Conservation (phyloP, 495 filamentous ascomycete species). For the Penicillium ochrochloron region DNA sequence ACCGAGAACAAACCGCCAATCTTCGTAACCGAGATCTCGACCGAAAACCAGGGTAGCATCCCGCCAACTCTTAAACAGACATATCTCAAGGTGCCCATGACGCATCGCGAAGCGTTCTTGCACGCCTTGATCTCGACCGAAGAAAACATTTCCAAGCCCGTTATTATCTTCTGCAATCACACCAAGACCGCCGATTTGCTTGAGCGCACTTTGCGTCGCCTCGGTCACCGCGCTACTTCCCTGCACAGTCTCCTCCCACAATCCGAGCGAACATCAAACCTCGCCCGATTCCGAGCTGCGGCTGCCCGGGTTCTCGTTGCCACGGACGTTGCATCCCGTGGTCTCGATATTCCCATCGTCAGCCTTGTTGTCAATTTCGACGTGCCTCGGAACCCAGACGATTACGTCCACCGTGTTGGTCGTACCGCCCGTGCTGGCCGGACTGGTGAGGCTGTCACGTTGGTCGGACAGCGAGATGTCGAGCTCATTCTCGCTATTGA, state of each 20-base stretch:
- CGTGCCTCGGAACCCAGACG: constrained; percentile 91
- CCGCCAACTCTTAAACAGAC: constrained; percentile 81
- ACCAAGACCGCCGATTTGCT: constrained; percentile 87
- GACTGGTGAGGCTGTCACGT: constrained; percentile 77
- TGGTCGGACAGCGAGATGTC: constrained; percentile 92
- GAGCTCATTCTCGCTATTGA: constrained; percentile 87
- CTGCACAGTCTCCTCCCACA: constrained; percentile 88
- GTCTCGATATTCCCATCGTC: constrained; percentile 94
- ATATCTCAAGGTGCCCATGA: constrained; percentile 85
- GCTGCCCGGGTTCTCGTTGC: constrained; percentile 91
- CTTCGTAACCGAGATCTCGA: constrained; percentile 87
- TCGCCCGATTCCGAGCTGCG: constrained; percentile 88
- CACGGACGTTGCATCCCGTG: constrained; percentile 93
- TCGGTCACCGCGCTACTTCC: constrained; percentile 87
- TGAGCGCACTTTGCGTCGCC: constrained; percentile 79
- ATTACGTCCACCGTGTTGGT: constrained; percentile 96
- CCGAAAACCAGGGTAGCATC: constrained; percentile 65
- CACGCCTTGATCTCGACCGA: constrained; percentile 86
- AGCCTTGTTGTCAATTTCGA: constrained; percentile 93
- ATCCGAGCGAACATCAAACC: constrained; percentile 78
- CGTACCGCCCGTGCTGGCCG: constrained; percentile 92
- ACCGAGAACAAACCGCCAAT: constrained; percentile 69
- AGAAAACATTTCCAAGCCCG: constrained; percentile 69
- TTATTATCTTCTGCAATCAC: constrained; percentile 94
- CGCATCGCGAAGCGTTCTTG: constrained; percentile 90